These are phyloP conservation scores for Plectranthus barbatus DNA, from an alignment of 257 asterid species.

Conservation along the genomic window DNA sequence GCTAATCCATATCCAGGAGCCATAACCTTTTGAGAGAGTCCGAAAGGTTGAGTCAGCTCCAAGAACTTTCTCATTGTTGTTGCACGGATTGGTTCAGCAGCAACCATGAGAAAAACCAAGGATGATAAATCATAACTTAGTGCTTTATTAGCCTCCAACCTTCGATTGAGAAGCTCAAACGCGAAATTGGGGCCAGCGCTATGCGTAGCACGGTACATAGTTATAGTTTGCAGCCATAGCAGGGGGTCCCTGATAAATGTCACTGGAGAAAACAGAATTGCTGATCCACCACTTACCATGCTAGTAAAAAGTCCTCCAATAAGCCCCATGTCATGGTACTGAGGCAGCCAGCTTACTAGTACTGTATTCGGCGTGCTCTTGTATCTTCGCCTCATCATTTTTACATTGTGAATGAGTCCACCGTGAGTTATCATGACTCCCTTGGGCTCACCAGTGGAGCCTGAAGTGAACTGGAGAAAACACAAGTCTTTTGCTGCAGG, in stretches of 20 bases:
- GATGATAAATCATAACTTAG: constrained; percentile 40
- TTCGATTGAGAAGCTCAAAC: constrained; percentile 47
- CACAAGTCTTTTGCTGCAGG: constrained; percentile 35
- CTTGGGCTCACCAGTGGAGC: constrained; percentile 63
- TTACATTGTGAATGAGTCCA: constrained; percentile 62
- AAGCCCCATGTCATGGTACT: constrained; percentile 75
- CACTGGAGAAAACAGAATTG: constrained; percentile 51
- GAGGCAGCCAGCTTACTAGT: constrained; percentile 65
- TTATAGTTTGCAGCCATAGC: constrained; percentile 46
- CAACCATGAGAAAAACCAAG: constrained; percentile 59
- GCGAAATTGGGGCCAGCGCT: constrained; percentile 69
- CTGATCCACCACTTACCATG: constrained; percentile 61
- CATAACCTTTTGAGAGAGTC: constrained; percentile 43
- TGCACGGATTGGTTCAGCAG: constrained; percentile 60
- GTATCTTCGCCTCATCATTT: constrained; percentile 47
- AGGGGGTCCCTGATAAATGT: constrained; percentile 55
- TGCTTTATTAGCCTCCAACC: constrained; percentile 32
- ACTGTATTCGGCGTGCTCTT: constrained; percentile 51
- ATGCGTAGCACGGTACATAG: constrained; percentile 54
- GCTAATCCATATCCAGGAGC: constrained; percentile 81
- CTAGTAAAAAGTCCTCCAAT: constrained; percentile 60
- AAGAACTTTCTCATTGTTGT: constrained; percentile 41
- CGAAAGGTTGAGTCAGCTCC: constrained; percentile 43
- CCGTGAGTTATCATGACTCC: constrained; percentile 68
- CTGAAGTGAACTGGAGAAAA: constrained; percentile 66